phyloP scores from a whole-genome alignment of 2,329 filamentous ascomycete genomes.

The Stemphylium vesicarium region DNA sequence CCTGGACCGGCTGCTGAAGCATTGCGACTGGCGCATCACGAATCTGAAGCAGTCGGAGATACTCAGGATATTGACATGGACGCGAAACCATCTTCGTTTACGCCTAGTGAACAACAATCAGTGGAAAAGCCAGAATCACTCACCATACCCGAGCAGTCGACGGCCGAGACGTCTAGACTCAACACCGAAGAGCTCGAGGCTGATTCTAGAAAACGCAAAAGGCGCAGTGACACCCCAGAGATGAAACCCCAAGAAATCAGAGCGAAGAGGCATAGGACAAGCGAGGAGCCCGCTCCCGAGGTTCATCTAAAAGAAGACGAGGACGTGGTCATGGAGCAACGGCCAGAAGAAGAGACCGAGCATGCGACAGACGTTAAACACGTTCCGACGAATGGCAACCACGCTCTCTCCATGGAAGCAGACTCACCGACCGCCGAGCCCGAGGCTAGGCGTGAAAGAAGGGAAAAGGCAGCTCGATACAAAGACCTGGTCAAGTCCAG shows the following conservation, averaged over 20 bases:
- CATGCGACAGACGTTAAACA: constrained; percentile 11
- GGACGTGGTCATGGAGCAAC: constrained; percentile 42
- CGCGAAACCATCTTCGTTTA: constrained; percentile 28
- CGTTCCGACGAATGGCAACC: constrained; percentile 3
- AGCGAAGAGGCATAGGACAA: constrained; percentile 53
- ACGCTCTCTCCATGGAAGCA: constrained; percentile 2
- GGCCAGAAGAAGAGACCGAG: constrained; percentile 27
- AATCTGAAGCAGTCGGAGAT: constrained; percentile 3
- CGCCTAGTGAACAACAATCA: constrained; percentile 35
- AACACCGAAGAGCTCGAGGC: constrained; percentile 48
- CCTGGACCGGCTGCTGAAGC: constrained; percentile 34
- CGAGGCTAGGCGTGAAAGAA: constrained; percentile 27
- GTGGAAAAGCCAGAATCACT: constrained; percentile 41
- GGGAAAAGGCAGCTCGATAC: constrained; percentile 44
- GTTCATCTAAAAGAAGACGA: constrained; percentile 40
- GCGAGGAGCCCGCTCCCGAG: constrained; percentile 40
- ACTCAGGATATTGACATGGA: constrained; percentile 7
- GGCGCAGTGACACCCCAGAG: constrained; percentile 50
- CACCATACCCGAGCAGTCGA: constrained; percentile 34
- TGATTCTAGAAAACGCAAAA: constrained; percentile 51
- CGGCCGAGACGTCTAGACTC: constrained; percentile 41
- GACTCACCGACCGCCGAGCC: constrained; percentile 7
- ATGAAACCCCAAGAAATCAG: constrained; percentile 44
- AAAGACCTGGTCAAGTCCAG: constrained; percentile 40
- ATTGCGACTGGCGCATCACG: constrained; percentile 18